Conservation (phyloP, 169 alveolate genomes). For the Plasmodium cynomolgi region DNA sequence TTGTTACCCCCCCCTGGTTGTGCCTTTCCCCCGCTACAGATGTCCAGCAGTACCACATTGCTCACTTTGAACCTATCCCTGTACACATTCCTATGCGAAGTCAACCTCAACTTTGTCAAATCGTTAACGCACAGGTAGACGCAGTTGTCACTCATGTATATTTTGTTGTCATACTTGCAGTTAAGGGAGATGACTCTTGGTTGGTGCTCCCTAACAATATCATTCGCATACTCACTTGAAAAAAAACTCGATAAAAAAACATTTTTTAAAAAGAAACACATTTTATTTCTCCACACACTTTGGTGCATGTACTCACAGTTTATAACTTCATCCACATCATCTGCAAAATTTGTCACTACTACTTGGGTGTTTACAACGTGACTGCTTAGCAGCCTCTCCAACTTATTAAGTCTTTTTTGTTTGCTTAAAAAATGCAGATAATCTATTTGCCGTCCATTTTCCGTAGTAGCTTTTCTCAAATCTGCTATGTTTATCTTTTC, state of each 20-base stretch:
- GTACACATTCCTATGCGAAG: constrained; percentile 37
- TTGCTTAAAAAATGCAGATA: constrained; percentile 20
- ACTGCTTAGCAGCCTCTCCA: not conserved
- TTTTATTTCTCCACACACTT: constrained; percentile 24
- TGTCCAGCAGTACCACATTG: constrained; percentile 16
- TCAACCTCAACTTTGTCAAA: constrained; percentile 41
- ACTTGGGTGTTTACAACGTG: constrained; percentile 36
- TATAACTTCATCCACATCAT: constrained; percentile 26
- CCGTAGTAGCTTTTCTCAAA: not conserved
- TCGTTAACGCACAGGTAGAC: constrained; percentile 38
- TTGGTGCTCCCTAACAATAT: constrained; percentile 25
- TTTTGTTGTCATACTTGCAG: constrained; percentile 49
- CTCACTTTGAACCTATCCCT: constrained; percentile 13
- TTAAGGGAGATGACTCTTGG: constrained; percentile 24
- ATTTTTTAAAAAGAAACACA: constrained; percentile 8
- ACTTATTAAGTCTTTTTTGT: constrained; percentile 14
- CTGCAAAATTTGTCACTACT: constrained; percentile 60
- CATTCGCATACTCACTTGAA: constrained; percentile 14
- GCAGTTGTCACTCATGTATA: constrained; percentile 24
- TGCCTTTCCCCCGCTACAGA: not conserved
- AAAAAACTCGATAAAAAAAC: constrained; percentile 52
- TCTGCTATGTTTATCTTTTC: constrained; percentile 21
- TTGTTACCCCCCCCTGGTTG: not conserved
- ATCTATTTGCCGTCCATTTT: constrained; percentile 10
- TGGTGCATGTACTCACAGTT: constrained; percentile 21